Percentiles rank a stretch among this genome's conserved stretches.
phyloP scores from a whole-genome alignment of 805 yeast species.

The Pichia sporocuriosa region DNA sequence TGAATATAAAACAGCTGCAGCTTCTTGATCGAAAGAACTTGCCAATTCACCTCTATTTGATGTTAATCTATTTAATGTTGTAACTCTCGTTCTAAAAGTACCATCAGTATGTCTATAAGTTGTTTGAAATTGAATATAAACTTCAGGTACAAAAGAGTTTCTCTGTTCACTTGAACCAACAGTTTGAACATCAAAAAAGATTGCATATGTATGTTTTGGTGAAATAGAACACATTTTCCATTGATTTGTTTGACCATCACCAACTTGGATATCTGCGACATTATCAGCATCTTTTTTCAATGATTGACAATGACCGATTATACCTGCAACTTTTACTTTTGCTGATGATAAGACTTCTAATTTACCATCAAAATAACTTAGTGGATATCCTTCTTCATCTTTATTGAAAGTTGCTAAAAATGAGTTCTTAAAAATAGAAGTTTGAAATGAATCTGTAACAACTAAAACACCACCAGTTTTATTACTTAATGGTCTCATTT shows the following conservation, averaged over 20 bases:
- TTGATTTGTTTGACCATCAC: constrained; percentile 85
- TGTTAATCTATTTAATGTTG: constrained; percentile 63
- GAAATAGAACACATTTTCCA: constrained; percentile 82
- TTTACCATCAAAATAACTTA: constrained; percentile 86
- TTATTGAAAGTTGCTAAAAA: constrained; percentile 80
- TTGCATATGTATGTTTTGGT: constrained; percentile 82
- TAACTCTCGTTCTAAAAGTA: constrained; percentile 78
- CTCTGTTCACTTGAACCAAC: constrained; percentile 41
- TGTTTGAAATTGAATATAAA: constrained; percentile 69
- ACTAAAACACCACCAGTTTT: constrained; percentile 86
- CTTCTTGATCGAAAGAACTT: constrained; percentile 90
- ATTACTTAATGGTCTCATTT: constrained; percentile 82
- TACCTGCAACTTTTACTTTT: constrained; percentile 84
- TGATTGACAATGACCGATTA: constrained; percentile 89
- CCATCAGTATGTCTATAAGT: constrained; percentile 96
- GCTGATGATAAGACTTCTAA: constrained; percentile 81
- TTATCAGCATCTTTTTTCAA: constrained; percentile 58
- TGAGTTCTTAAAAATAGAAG: constrained; percentile 90
- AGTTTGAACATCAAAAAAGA: constrained; percentile 76
- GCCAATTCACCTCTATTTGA: constrained; percentile 45
- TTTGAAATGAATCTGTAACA: constrained; percentile 87
- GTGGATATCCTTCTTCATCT: constrained; percentile 80
- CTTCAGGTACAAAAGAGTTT: constrained; percentile 30
- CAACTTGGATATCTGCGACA: constrained; percentile 89
- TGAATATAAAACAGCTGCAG: constrained; percentile 92